Conservation (phyloP, 176 grass and related monocot species). For the Triticum turgidum region DNA sequence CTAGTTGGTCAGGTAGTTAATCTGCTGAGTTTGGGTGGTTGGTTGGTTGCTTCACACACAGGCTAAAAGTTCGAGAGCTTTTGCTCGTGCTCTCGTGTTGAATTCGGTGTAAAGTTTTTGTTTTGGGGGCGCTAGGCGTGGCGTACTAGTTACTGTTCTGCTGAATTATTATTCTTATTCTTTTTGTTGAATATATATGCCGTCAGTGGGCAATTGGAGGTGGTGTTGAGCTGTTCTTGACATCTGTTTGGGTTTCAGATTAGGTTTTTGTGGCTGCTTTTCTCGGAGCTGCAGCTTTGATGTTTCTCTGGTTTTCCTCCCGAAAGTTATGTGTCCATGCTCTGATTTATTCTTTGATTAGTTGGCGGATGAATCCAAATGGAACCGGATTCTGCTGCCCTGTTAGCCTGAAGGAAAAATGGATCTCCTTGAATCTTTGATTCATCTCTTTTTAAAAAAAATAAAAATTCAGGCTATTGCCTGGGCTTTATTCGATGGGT, state of each 20-base stretch:
- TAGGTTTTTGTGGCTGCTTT: background rate
- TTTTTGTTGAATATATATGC: background rate
- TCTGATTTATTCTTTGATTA: background rate
- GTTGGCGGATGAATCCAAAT: background rate
- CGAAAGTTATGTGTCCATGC: background rate
- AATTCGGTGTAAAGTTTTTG: conserved; percentile 25
- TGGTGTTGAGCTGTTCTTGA: background rate
- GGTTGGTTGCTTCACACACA: conserved; percentile 15
- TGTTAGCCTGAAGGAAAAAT: no score
- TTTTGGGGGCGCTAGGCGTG: background rate
- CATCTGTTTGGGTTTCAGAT: background rate
- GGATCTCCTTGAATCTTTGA: background rate
- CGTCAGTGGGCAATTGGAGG: background rate
- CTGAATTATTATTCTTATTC: background rate
- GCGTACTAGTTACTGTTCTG: background rate
- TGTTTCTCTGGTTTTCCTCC: background rate
- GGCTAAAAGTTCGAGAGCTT: conserved; percentile 18
- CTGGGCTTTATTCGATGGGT: background rate
- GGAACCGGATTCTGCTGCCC: background rate
- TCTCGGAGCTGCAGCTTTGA: background rate
- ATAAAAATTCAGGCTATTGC: background rate
- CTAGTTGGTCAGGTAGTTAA: background rate
- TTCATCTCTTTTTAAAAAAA: background rate
- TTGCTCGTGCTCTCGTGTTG: conserved; percentile 14
- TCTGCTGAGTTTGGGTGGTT: background rate